Conservation (phyloP, 257 asterid species). For the Cynanchum wilfordii region DNA sequence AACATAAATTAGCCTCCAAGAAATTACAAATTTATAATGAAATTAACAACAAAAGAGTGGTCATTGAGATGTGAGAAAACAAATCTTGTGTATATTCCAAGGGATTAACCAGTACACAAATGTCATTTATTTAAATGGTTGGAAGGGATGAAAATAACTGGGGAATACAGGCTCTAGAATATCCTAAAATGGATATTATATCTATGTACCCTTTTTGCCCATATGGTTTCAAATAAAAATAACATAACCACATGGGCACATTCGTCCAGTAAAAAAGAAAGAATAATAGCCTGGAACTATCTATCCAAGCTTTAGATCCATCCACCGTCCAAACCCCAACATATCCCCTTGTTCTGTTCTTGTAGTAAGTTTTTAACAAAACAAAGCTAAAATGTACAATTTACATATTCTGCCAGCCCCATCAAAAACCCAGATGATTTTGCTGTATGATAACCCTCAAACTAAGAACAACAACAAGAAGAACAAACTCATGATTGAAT, state of each 20-base stretch:
- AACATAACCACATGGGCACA: constrained; percentile 34
- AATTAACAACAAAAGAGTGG: no score
- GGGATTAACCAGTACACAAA: not conserved
- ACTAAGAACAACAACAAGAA: constrained; percentile 11
- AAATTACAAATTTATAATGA: no score
- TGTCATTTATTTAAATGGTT: not conserved
- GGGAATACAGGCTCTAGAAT: constrained; percentile 1
- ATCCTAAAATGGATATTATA: constrained; percentile 13
- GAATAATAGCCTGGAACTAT: constrained; percentile 21
- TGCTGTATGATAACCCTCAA: not conserved
- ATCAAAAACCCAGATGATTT: constrained; percentile 13
- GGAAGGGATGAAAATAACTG: not conserved
- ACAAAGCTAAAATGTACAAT: constrained; percentile 67
- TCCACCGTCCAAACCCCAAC: constrained; percentile 15
- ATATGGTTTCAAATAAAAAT: constrained; percentile 31
- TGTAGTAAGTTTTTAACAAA: constrained; percentile 30
- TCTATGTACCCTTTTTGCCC: constrained; percentile 22
- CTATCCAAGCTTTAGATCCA: constrained; percentile 20
- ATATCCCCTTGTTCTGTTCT: constrained; percentile 30
- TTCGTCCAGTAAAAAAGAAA: constrained; percentile 10
- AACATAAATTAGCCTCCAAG: no score
- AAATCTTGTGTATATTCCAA: not conserved
- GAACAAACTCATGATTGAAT: constrained; percentile 40
- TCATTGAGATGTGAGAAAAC: not conserved
- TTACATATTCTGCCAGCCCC: constrained; percentile 38